Conservation (phyloP, 371 early-diverging fungal genomes). For the Zychaea mexicana region DNA sequence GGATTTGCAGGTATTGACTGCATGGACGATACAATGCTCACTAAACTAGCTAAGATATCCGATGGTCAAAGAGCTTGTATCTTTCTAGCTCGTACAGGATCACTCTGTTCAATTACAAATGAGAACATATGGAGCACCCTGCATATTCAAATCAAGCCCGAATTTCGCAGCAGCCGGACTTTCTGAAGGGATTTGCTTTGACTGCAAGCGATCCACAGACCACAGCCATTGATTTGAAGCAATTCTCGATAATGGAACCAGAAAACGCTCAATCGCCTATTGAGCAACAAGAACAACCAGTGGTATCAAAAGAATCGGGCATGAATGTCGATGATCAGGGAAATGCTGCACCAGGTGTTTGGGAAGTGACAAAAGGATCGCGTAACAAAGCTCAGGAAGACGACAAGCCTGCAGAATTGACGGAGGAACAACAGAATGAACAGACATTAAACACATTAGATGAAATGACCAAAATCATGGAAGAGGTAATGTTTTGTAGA, state of each 20-base stretch:
- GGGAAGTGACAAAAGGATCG: conserved; percentile 6
- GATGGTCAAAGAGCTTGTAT: no score
- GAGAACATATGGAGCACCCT: no score
- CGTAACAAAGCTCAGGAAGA: background rate
- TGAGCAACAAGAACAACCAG: background rate
- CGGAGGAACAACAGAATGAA: background rate
- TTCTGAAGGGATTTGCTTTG: background rate
- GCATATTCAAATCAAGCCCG: no score
- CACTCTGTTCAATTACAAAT: no score
- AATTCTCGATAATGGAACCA: background rate
- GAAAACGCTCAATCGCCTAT: background rate
- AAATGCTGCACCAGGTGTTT: conserved; percentile 5
- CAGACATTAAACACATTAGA: conserved; percentile 25
- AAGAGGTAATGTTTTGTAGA: conserved; percentile 20
- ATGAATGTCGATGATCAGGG: background rate
- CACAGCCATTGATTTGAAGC: background rate
- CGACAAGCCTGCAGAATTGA: background rate
- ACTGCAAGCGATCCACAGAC: no score
- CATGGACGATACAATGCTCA: no score
- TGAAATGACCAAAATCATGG: conserved; percentile 25
- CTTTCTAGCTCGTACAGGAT: no score
- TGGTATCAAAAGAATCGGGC: background rate
- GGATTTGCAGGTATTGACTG: no score
- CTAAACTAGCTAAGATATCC: no score
- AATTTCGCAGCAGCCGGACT: no score